Evolutionary conservation across 2,329 filamentous ascomycete genomes (phyloP), one percentile per base, ranked within the genome.

Genomic region (Phialophora expanda): DNA sequence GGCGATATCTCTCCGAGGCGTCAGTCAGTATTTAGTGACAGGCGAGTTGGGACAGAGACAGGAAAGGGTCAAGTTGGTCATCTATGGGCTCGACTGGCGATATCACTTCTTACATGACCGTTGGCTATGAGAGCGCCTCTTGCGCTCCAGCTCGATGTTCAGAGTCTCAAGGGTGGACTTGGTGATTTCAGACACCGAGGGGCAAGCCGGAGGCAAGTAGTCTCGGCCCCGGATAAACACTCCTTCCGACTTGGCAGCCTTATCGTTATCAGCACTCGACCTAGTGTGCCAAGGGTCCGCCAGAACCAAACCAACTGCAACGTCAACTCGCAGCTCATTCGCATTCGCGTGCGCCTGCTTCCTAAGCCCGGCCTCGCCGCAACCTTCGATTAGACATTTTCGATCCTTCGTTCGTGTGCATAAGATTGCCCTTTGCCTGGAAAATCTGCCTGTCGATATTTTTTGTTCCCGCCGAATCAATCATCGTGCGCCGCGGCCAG

Each of bases 351-450:
- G 56, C 24, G 56, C 56, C 46, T 38, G 26, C 30, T 60, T 46
- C 56, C 56, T 59, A 61, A 61, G 20, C 46, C 56, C 48, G 58
- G 28, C 11, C 17, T 44, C 32, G 61, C 63, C 63, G 63, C 63
- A 44, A 61, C 54, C 53, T 57, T 62, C 58, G 44, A 53, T 58
- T 32, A 46, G 24, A 46, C 20, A 28, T 54, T 44, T 41, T 20
- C 12, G 11, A 22, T 51, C 30, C n/a, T 44, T 46, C 20, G 22
- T 48, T 24, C 30, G 22, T 30, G 8, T 53, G 30, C 53, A 61
- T 17, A 26, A n/a, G 38, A 44, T 44, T 22, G 7, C 17, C 26
- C 30, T 32, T 55, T 34, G n/a, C 28, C 14, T 55, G 22, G 28
- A 55, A 26, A 55, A 14, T 28, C 17, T 30, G 34, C 28, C 26